Conservation (phyloP, 306 rosid species). For the Sicyos edulis region DNA sequence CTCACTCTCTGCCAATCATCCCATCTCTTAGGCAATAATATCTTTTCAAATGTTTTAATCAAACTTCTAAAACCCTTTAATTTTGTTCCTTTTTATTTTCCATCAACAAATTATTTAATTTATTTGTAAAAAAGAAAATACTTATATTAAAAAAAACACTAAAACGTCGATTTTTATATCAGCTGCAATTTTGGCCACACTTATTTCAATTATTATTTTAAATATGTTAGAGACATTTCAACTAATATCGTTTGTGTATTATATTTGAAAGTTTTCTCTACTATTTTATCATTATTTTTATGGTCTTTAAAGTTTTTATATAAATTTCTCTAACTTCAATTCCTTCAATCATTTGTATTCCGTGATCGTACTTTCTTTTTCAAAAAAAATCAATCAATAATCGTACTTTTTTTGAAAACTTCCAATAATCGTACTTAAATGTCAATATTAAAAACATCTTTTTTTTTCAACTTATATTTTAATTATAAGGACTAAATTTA, state of each 20-base stretch:
- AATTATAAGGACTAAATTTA: too few relatives aligned
- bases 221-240: background rate
- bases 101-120: too few relatives aligned
- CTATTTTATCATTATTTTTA: too few relatives aligned
- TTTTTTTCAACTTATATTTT: too few relatives aligned
- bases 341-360: too few relatives aligned
- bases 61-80: background rate
- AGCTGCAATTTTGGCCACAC: background rate
- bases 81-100: background rate
- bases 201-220: background rate
- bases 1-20: slow-evolving; percentile 10
- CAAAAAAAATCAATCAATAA: too few relatives aligned
- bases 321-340: background rate
- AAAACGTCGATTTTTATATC: background rate
- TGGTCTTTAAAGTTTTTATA: too few relatives aligned
- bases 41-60: slow-evolving; percentile 1
- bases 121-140: too few relatives aligned
- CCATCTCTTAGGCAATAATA: background rate
- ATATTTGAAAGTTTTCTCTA: background rate
- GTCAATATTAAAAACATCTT: too few relatives aligned
- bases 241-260: background rate
- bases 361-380: too few relatives aligned
- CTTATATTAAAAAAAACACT: background rate
- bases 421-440: too few relatives aligned
- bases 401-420: too few relatives aligned